Percentiles rank a stretch among this genome's conserved stretches.
Evolutionary conservation across 352 stramenopile genomes (phyloP).

Genomic region (Aphanomyces stellatus): DNA sequence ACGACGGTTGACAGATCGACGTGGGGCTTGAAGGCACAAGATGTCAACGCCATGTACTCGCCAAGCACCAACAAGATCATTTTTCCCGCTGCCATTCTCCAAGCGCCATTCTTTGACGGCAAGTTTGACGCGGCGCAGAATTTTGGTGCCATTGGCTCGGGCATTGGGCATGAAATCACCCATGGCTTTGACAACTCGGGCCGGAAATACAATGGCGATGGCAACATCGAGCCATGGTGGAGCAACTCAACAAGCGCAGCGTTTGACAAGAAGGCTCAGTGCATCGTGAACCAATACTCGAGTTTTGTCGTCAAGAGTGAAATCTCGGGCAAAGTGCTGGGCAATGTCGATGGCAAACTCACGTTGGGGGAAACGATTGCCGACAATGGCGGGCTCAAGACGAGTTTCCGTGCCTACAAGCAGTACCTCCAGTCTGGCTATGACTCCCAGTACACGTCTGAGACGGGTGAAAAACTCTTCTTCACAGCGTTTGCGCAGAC

Average conservation of each 20-base stretch:
- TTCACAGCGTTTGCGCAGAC: conserved; percentile 19
- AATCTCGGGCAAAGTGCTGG: conserved; percentile 31
- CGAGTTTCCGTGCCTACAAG: no score
- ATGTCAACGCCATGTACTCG: conserved; percentile 87
- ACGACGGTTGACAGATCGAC: conserved; percentile 38
- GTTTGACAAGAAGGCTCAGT: no score
- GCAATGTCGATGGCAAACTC: conserved; percentile 80
- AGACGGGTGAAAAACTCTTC: no score
- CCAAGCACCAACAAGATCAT: conserved; percentile 84
- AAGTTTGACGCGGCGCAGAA: conserved; percentile 78
- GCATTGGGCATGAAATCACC: conserved; percentile 91
- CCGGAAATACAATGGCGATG: conserved; percentile 79
- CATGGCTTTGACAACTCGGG: conserved; percentile 92
- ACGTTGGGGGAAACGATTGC: conserved; percentile 89
- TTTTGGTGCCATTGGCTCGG: conserved; percentile 86
- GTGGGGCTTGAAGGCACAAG: conserved; percentile 87
- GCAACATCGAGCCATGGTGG: no score
- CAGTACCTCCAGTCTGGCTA: no score
- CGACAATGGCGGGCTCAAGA: no score
- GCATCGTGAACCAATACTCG: conserved; percentile 47
- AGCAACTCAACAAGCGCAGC: no score
- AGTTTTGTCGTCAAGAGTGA: conserved; percentile 34
- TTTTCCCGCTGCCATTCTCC: conserved; percentile 89
- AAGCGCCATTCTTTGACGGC: conserved; percentile 75
- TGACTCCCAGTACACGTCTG: no score